Conservation (phyloP, 495 filamentous ascomycete species). For the Choiromyces venosus region DNA sequence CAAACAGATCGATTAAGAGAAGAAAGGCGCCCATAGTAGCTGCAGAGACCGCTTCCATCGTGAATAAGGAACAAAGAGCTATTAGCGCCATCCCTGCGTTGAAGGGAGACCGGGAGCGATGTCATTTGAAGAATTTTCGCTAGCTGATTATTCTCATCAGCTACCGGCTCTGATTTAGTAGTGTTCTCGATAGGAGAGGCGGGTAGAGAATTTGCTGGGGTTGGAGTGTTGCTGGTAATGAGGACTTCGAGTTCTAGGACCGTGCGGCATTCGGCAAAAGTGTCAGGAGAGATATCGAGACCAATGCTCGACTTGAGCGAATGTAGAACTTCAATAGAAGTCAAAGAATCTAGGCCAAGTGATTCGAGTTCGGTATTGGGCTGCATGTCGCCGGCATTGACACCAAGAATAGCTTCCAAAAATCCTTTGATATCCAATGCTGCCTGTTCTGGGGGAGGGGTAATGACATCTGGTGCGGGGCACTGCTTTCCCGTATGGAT, state of each 20-base stretch:
- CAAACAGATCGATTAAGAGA: constrained; percentile 49
- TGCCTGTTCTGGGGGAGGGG: constrained; percentile 25
- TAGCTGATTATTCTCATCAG: constrained; percentile 12
- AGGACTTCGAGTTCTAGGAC: constrained; percentile 28
- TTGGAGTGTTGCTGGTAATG: constrained; percentile 22
- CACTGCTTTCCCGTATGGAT: neutral
- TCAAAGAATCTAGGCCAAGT: constrained; percentile 33
- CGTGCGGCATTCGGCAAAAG: constrained; percentile 24
- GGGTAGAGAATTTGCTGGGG: constrained; percentile 7
- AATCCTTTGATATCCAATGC: constrained; percentile 37
- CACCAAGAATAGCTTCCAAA: constrained; percentile 33
- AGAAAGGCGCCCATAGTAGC: constrained; percentile 57
- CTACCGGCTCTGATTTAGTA: neutral
- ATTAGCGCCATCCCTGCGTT: constrained; percentile 13
- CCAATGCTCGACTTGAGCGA: constrained; percentile 32
- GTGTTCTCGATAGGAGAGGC: neutral
- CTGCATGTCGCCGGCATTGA: constrained; percentile 26
- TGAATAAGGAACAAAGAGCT: constrained; percentile 63
- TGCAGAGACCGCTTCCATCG: constrained; percentile 67
- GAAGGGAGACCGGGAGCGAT: constrained; percentile 20
- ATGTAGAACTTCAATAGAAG: constrained; percentile 32
- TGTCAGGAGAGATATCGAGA: constrained; percentile 27
- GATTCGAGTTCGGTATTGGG: constrained; percentile 28
- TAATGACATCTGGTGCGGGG: constrained; percentile 12
- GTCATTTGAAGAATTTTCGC: constrained; percentile 36